phyloP scores from a whole-genome alignment of 2,329 filamentous ascomycete genomes.

The Ophiosphaerella korrae region DNA sequence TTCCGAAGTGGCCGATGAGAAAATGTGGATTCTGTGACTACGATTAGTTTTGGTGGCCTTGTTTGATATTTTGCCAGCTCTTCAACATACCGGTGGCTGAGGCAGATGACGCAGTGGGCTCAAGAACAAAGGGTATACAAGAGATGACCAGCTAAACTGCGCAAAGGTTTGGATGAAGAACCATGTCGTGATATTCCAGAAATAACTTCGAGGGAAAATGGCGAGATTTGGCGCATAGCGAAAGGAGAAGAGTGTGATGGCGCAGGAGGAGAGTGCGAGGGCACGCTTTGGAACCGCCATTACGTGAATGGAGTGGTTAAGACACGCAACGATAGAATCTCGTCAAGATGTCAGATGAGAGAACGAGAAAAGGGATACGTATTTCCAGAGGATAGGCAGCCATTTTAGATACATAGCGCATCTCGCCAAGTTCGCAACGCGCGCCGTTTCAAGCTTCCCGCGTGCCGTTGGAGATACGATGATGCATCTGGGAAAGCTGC shows the following conservation, averaged over 20 bases:
- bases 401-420: too few species aligned
- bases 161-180: constrained; percentile 46
- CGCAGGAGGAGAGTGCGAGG: constrained; percentile 29
- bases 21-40: constrained; percentile 33
- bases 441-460: not conserved
- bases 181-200: constrained; percentile 49
- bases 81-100: constrained; percentile 52
- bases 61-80: not conserved
- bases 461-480: too few species aligned
- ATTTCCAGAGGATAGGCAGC: too few species aligned
- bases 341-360: too few species aligned
- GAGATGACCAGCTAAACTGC: constrained; percentile 48
- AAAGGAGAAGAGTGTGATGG: constrained; percentile 35
- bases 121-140: constrained; percentile 64
- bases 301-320: not conserved
- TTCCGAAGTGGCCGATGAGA: constrained; percentile 50
- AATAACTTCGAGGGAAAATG: constrained; percentile 36
- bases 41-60: not conserved
- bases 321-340: not conserved
- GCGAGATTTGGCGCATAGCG: constrained; percentile 41
- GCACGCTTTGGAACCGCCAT: constrained; percentile 39
- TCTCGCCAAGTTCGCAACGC: not conserved
- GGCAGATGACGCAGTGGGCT: constrained; percentile 65
- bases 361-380: too few species aligned
- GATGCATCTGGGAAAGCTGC: not conserved